Percentiles rank a stretch among this genome's conserved stretches.
Conservation (phyloP, 495 filamentous ascomycete genomes). For the Penicillium paxilli region DNA sequence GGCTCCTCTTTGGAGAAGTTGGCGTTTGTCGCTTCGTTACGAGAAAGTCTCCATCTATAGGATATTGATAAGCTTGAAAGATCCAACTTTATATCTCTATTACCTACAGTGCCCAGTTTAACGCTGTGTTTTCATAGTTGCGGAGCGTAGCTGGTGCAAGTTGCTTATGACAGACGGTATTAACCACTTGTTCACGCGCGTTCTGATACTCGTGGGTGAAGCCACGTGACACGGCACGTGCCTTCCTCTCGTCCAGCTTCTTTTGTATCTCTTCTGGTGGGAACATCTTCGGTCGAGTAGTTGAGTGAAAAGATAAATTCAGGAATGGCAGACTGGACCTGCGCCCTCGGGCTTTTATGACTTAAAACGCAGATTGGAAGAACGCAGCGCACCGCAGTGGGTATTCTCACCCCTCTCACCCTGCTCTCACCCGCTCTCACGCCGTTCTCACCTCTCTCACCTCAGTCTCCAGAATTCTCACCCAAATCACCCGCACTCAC, state of each 20-base stretch:
- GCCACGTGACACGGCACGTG: slow-evolving; percentile 19
- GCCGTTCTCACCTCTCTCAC: not conserved
- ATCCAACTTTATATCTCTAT: not conserved
- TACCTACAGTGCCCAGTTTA: slow-evolving; percentile 16
- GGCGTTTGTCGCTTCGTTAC: not conserved
- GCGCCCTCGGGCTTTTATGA: not conserved
- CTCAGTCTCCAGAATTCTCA: not conserved
- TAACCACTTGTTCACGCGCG: slow-evolving; percentile 12
- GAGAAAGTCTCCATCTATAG: slow-evolving; percentile 16
- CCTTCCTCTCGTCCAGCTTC: slow-evolving; percentile 9
- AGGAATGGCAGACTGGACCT: not conserved
- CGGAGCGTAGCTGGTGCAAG: slow-evolving; percentile 20
- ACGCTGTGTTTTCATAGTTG: slow-evolving; percentile 16
- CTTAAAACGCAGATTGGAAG: not conserved
- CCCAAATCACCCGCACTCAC: not conserved
- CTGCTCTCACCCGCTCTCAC: slow-evolving; percentile 4
- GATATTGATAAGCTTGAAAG: not conserved
- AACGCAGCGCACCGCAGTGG: not conserved
- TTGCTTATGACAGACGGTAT: slow-evolving; percentile 10
- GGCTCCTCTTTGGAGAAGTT: slow-evolving; percentile 11
- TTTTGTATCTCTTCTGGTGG: slow-evolving; percentile 4
- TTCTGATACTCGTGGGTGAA: slow-evolving; percentile 21
- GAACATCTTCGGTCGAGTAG: not conserved
- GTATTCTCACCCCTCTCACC: slow-evolving; percentile 5
- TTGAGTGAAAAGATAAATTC: not conserved